Percentiles rank a stretch among this genome's conserved stretches.
Evolutionary conservation across 1,284 basidiomycete genomes (phyloP).

Genomic region (Tilletia caries): DNA sequence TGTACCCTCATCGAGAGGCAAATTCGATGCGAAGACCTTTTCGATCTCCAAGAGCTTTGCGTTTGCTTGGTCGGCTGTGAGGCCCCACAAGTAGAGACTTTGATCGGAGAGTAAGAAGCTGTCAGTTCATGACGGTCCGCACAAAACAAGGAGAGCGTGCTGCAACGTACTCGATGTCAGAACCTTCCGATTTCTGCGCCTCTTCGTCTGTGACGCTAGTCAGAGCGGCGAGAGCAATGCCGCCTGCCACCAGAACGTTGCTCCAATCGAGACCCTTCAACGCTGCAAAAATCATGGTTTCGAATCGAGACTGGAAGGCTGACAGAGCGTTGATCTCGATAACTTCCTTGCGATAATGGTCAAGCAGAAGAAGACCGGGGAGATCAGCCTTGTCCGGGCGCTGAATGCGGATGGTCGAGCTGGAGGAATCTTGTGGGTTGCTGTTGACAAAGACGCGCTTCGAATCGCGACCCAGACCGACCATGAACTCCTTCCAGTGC

Average conservation of each 20-base stretch:
- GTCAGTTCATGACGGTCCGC: too few species aligned
- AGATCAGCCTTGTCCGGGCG: conserved; percentile 2
- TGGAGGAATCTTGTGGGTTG: not conserved
- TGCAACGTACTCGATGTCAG: conserved; percentile 14
- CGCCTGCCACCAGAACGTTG: conserved; percentile 11
- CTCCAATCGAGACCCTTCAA: conserved; percentile 11
- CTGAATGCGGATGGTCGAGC: not conserved
- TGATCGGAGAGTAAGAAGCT: too few species aligned
- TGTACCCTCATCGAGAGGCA: not conserved
- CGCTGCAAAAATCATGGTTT: not conserved
- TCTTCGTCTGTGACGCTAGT: conserved; percentile 8
- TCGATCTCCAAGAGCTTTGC: conserved; percentile 7
- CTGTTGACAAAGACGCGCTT: not conserved
- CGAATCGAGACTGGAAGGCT: not conserved
- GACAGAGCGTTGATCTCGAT: not conserved
- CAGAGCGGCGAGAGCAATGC: conserved; percentile 13
- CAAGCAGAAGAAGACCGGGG: too few species aligned
- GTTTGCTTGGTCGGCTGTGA: not conserved
- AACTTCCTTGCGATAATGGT: not conserved
- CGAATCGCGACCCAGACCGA: conserved; percentile 4
- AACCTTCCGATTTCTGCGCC: not conserved
- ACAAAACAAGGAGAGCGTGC: too few species aligned
- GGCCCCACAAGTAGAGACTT: conserved; percentile 12
- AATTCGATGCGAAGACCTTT: not conserved
- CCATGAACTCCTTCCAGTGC: too few species aligned